These are phyloP conservation scores for Boletus insuetus DNA, from an alignment of 768 basidiomycete species.

Conservation along the genomic window DNA sequence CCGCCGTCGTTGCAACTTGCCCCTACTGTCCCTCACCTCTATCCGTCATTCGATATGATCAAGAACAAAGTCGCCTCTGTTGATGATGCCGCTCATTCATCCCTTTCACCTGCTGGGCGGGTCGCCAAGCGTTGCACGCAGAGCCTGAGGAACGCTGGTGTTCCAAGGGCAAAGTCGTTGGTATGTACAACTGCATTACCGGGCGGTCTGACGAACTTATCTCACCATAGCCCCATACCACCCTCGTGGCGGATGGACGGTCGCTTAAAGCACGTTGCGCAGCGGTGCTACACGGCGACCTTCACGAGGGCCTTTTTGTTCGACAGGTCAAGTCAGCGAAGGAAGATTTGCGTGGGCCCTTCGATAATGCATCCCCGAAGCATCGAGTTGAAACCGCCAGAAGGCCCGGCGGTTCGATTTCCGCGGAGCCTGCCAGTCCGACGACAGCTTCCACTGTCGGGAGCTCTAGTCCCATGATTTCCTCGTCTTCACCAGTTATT, in stretches of 20 bases:
- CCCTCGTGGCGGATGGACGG: neutral
- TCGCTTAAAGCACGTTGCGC: constrained; percentile 5
- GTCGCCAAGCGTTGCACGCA: neutral
- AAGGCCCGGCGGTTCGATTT: neutral
- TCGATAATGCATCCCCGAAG: neutral
- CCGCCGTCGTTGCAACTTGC: too few relatives aligned
- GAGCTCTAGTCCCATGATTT: too few relatives aligned
- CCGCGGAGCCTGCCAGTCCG: neutral
- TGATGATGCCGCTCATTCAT: constrained; percentile 10
- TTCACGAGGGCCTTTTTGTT: too few relatives aligned
- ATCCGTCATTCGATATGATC: constrained; percentile 3
- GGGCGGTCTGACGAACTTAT: neutral
- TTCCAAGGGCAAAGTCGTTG: constrained; percentile 10
- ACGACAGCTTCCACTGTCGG: neutral
- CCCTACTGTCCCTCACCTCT: neutral
- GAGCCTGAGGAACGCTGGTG: constrained; percentile 5
- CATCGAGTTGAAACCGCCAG: neutral
- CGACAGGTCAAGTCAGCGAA: too few relatives aligned
- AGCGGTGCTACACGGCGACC: constrained; percentile 1
- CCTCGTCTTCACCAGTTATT: neutral
- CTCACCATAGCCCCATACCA: constrained; percentile 4
- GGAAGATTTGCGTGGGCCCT: too few relatives aligned
- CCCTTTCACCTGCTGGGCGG: constrained; percentile 2
- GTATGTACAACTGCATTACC: neutral
- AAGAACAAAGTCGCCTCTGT: constrained; percentile 12